Percentiles rank a stretch among this genome's conserved stretches.
These are phyloP conservation scores for Trichoderma lentiforme DNA, from an alignment of 2,329 filamentous ascomycete genomes.

Conservation along the genomic window DNA sequence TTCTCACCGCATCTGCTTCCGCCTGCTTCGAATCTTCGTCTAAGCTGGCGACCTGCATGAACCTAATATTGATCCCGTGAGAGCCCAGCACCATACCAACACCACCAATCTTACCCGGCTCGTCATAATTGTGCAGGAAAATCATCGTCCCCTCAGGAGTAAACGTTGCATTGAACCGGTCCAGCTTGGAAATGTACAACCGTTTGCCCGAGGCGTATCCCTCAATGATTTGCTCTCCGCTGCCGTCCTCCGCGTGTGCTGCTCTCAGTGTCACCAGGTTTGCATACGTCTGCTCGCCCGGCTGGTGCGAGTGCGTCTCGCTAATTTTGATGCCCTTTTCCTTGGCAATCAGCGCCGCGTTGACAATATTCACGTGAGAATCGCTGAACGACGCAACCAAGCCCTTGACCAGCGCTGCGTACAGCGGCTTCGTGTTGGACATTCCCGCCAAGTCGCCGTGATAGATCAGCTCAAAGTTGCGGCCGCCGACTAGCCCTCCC, in stretches of 20 bases:
- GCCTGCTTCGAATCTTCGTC: conserved; percentile 26
- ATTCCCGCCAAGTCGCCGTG: conserved; percentile 70
- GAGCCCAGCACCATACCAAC: conserved; percentile 69
- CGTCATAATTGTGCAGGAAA: conserved; percentile 79
- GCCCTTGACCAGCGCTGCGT: conserved; percentile 75
- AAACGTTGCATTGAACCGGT: conserved; percentile 71
- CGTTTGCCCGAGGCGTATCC: conserved; percentile 64
- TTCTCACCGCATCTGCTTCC: conserved; percentile 17
- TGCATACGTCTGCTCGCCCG: conserved; percentile 61
- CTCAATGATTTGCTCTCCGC: conserved; percentile 50
- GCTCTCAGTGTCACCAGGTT: conserved; percentile 69
- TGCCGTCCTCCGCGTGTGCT: conserved; percentile 41
- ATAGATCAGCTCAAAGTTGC: conserved; percentile 72
- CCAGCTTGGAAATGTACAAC: conserved; percentile 69
- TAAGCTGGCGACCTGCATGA: conserved; percentile 69
- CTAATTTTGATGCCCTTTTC: conserved; percentile 76
- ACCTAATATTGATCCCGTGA: conserved; percentile 72
- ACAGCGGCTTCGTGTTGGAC: conserved; percentile 73
- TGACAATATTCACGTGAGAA: conserved; percentile 76
- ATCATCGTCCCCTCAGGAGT: conserved; percentile 69
- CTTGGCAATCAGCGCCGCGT: conserved; percentile 70
- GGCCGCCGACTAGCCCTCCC: conserved; percentile 52
- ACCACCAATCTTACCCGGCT: conserved; percentile 77
- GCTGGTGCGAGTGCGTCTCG: conserved; percentile 64
- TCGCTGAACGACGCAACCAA: conserved; percentile 67